A percentile compares a stretch with the other conserved stretches of the same genome.
Evolutionary conservation across 2,329 filamentous ascomycete species (phyloP).

Genomic region (Colletotrichum sp.): DNA sequence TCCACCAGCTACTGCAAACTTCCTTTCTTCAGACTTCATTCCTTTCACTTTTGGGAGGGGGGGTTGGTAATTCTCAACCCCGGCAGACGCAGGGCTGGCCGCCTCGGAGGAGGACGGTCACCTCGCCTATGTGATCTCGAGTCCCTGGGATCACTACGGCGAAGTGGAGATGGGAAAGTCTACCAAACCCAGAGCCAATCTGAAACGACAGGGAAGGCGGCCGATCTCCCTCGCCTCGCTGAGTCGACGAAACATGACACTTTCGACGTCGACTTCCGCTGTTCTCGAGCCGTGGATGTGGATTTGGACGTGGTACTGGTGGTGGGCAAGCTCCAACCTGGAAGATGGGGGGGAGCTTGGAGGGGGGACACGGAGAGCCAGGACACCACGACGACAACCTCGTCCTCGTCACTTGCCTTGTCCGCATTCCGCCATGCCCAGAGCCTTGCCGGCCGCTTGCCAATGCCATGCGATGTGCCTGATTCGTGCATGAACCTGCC

Average conservation of each 20-base stretch:
- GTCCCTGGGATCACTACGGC: slow-evolving; percentile 4
- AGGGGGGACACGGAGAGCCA: not conserved
- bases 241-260: slow-evolving; percentile 22
- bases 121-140: not conserved
- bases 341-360: not conserved
- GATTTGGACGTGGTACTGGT: not conserved
- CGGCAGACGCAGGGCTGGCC: not conserved
- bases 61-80: not conserved
- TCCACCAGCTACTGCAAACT: slow-evolving; percentile 8
- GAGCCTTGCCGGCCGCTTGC: not conserved
- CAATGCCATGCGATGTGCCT: not conserved
- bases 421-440: not conserved
- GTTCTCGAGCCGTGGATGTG: not conserved
- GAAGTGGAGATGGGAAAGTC: not conserved
- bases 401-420: not conserved
- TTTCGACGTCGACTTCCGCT: slow-evolving; percentile 10
- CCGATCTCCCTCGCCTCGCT: slow-evolving; percentile 18
- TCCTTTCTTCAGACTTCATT: not conserved
- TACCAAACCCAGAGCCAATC: slow-evolving; percentile 5
- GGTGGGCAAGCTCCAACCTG: not conserved
- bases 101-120: not conserved
- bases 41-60: not conserved
- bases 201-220: slow-evolving; percentile 20
- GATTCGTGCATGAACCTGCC: slow-evolving; percentile 19
- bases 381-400: slow-evolving; percentile 2